Base-by-base conservation (phyloP, 1,284 basidiomycete species). In the Boletus hoseneyae region DNA sequence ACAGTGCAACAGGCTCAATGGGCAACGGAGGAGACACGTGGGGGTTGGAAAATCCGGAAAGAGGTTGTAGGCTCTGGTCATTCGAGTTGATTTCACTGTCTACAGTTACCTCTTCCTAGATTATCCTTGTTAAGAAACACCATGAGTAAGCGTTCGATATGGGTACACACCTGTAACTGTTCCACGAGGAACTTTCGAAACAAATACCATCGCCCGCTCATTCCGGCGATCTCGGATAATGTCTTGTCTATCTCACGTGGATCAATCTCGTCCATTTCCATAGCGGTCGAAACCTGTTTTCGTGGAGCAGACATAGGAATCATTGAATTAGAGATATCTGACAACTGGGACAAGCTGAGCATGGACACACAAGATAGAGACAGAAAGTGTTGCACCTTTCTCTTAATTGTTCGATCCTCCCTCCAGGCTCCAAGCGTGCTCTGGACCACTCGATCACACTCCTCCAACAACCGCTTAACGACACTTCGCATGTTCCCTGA, bases 171-270 rank as follows among this genome's bases (percentile, higher is more conserved):
- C 63, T 74, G 75, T 4, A 94, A 68, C 36, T 87, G 79, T 49
- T 88, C 85, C 39, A 82, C 74, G 34, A 99, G 71, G 65, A 98
- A 99, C 45, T 90, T 85, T 45, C 86, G 79, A 71, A 98, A 97
- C 48, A 97, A 70, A 49, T 85, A 84, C 95, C 96, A 99, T 47
- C 96, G 77, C 7, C 93, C 86, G 32, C 88, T 83, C 80, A 99
- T 92, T 6, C 86, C 87, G 12, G 93, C 85, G 4, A 90, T 73
- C 71, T 99, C 97, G 6, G 86, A 85, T 13, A 97, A 65, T 0
- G 93, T 76, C 57, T 87, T 88, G 70, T 99, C 96, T 7, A 97
- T 85, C 63, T 97, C 94, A 47, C 93, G 79, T 12, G 89, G 85
- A 66, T 98, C 94, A 1, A 91, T 75, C 3, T 69, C 66, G 19